Evolutionary conservation across 352 stramenopile genomes (phyloP), one percentile per base, ranked within the genome.

Genomic region (Phytophthora fragariae): DNA sequence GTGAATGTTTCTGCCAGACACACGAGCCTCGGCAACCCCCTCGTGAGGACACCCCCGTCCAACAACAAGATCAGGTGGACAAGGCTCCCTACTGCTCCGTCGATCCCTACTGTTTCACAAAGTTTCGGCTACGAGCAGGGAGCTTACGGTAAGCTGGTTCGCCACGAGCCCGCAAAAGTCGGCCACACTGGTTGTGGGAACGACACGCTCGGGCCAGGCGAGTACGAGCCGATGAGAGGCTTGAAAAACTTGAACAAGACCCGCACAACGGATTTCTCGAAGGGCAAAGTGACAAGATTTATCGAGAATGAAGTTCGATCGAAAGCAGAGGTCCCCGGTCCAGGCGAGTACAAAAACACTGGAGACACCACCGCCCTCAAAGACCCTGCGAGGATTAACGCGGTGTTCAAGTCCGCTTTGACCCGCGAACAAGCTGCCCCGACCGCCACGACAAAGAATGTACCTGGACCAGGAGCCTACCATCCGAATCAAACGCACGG

Each of bases 61-160:
- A 72, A 59, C 19, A 83, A 65, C 67, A 88, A 87, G 37, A 81
- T 93, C 49, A 86, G 88, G 49, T 95, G 86, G 88, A 81, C 84
- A 27, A 72, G 86, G 10, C 69, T 95, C 0, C 86, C 88, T 6
- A 91, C 86, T 3, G 88, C 86, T 14, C 88, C 88, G 17, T 95
- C 88, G 0, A 95, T 95, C 39, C 88, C 88, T 0, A 91, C 77
- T 3, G 72, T 88, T 0, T 82, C 85, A 5, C 88, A 95, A 56
- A 95, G 88, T 67, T 95, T 91, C 68, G 88, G 88, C 3, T 93
- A 95, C 54, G 88, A 93, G 24, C 82, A 95, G 73, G 76, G 82
- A 9, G 80, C 81, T 4, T 84, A 93, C 65, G 88, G 88, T 0
- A 93, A 93, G 49, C 76, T 95, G 2, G 77, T 95, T 31, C 85